phyloP scores from a whole-genome alignment of 2,329 filamentous ascomycete genomes.

The Teratosphaeria zuluensis region DNA sequence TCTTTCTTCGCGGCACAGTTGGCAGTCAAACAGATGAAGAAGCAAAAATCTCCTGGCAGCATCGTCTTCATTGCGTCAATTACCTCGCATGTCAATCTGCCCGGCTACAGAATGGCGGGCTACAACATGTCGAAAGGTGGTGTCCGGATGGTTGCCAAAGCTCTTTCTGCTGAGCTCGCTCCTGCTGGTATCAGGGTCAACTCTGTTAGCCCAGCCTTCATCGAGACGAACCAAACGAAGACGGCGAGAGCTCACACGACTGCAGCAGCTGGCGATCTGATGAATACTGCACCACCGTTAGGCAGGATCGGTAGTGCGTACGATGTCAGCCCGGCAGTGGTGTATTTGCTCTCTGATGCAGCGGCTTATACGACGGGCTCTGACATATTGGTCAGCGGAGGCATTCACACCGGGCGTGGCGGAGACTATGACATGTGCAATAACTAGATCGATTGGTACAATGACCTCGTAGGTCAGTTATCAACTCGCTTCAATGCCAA shows the following conservation, averaged over 20 bases:
- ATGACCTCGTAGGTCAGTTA: not conserved
- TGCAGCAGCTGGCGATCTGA: slow-evolving; percentile 3
- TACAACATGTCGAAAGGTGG: slow-evolving; percentile 26
- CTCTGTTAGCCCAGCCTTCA: slow-evolving; percentile 14
- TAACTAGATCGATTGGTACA: not conserved
- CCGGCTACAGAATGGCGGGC: slow-evolving; percentile 23
- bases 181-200: slow-evolving; percentile 16
- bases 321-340: slow-evolving; percentile 7
- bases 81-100: slow-evolving; percentile 25
- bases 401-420: slow-evolving; percentile 5
- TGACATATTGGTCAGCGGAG: slow-evolving; percentile 7
- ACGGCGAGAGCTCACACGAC: slow-evolving; percentile 2
- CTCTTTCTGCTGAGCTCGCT: slow-evolving; percentile 12
- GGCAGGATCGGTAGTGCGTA: slow-evolving; percentile 5
- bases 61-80: slow-evolving; percentile 29
- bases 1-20: slow-evolving; percentile 27
- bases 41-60: slow-evolving; percentile 25
- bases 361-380: slow-evolving; percentile 6
- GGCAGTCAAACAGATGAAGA: slow-evolving; percentile 25
- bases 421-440: not conserved
- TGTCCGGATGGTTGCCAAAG: slow-evolving; percentile 18
- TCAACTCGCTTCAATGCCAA: not conserved
- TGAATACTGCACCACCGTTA: slow-evolving; percentile 5
- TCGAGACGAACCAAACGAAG: slow-evolving; percentile 10
- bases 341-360: slow-evolving; percentile 7